Conservation (phyloP, 2,329 filamentous ascomycete species). For the Harringtonia aguacate region DNA sequence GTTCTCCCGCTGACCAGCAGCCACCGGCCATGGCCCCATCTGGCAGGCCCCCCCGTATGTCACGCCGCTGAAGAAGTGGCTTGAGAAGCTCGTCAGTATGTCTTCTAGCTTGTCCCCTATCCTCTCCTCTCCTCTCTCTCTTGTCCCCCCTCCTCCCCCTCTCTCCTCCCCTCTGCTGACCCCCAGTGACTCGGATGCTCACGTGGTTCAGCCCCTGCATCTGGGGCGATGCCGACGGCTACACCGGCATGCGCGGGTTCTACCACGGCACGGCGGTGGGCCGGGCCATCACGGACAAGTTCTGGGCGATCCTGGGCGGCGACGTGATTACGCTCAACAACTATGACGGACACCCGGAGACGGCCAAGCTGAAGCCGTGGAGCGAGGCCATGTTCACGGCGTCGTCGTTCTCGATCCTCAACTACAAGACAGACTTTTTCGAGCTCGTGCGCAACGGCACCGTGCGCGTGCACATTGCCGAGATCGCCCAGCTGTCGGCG, state of each 20-base stretch:
- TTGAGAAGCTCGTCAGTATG: conserved; percentile 54
- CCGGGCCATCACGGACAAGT: conserved; percentile 40
- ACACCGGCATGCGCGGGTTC: conserved; percentile 38
- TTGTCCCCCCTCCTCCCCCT: background rate
- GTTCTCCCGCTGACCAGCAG: background rate
- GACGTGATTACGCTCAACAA: conserved; percentile 44
- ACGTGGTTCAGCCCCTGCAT: conserved; percentile 68
- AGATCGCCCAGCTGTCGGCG: conserved; percentile 34
- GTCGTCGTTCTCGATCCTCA: conserved; percentile 46
- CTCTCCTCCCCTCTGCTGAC: background rate
- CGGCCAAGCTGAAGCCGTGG: conserved; percentile 43
- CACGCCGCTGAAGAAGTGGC: conserved; percentile 55
- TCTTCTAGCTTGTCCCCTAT: conserved; percentile 2
- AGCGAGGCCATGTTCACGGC: conserved; percentile 39
- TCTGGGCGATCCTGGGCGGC: conserved; percentile 46
- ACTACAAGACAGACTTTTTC: conserved; percentile 47
- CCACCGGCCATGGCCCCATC: conserved; percentile 43
- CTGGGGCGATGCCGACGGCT: conserved; percentile 57
- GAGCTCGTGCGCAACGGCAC: conserved; percentile 41
- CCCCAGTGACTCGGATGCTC: conserved; percentile 48
- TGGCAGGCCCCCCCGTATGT: conserved; percentile 52
- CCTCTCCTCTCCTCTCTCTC: background rate
- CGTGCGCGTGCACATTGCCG: conserved; percentile 40
- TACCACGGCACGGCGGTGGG: conserved; percentile 48
- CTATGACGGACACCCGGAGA: conserved; percentile 42